These are phyloP conservation scores for Urostyla sp. DNA, from an alignment of 73 alveolate genomes.

Conservation along the genomic window DNA sequence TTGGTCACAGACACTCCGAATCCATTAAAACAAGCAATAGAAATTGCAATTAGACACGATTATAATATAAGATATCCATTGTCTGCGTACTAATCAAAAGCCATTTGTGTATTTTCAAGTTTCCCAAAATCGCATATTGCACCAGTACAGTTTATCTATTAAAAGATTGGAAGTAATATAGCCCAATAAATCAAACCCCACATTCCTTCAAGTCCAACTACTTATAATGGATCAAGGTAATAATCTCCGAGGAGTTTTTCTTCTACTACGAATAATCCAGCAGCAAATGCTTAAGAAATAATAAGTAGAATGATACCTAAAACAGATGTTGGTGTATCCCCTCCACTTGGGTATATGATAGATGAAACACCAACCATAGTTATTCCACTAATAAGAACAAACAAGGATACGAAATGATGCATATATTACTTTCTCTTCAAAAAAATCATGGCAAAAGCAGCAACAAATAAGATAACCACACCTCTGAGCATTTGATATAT, in stretches of 20 bases:
- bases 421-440: constrained; percentile 55
- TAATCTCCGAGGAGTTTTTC: constrained; percentile 56
- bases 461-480: constrained; percentile 55
- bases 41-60: constrained; percentile 56
- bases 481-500: constrained; percentile 77
- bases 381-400: constrained; percentile 50
- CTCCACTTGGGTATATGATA: neutral
- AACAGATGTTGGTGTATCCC: constrained; percentile 3
- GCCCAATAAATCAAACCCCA: constrained; percentile 82
- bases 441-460: constrained; percentile 54
- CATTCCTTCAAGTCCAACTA: constrained; percentile 90
- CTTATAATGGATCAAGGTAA: constrained; percentile 51
- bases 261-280: constrained; percentile 56
- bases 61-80: constrained; percentile 56
- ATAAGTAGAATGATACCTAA: constrained; percentile 53
- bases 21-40: constrained; percentile 85
- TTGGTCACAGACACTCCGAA: constrained; percentile 87
- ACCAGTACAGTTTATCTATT: constrained; percentile 46
- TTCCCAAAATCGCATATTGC: constrained; percentile 51
- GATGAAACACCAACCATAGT: constrained; percentile 58
- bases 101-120: constrained; percentile 75
- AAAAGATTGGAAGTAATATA: constrained; percentile 47
- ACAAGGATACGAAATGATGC: constrained; percentile 54
- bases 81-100: constrained; percentile 65
- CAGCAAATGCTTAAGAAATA: constrained; percentile 50